Evolutionary conservation across 495 filamentous ascomycete species (phyloP).

Genomic region (Tuber calosporum): DNA sequence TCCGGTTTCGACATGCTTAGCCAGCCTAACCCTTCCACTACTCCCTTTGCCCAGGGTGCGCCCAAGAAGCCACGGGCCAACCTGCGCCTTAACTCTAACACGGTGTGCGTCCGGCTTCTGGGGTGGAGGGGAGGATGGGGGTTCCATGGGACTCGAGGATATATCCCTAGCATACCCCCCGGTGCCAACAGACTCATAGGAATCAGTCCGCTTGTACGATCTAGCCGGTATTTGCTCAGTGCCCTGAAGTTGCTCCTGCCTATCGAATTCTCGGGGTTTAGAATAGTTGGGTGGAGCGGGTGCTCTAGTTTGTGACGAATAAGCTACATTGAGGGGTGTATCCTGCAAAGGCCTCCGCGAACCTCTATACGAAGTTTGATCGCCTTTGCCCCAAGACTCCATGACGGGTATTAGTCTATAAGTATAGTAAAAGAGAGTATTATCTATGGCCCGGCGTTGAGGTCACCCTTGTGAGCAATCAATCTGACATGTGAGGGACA

Average conservation of each 20-base stretch:
- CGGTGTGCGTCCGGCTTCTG: background rate
- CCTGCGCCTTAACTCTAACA: conserved; percentile 29
- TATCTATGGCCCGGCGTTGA: background rate
- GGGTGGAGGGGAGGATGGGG: background rate
- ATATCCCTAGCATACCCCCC: background rate
- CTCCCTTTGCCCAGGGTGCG: conserved; percentile 78
- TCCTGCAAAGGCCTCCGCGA: conserved; percentile 28
- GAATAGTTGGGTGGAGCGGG: conserved; percentile 2
- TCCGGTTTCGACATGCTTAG: conserved; percentile 64
- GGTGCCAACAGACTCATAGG: background rate
- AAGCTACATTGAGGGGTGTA: conserved; percentile 24
- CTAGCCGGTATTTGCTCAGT: background rate
- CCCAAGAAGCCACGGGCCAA: conserved; percentile 70
- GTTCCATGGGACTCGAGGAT: background rate
- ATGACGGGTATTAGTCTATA: conserved; percentile 9
- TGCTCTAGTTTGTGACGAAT: conserved; percentile 15
- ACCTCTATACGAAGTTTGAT: conserved; percentile 5
- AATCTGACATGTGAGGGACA: background rate
- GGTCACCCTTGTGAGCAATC: background rate
- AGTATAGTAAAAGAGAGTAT: background rate
- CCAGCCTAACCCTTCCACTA: conserved; percentile 73
- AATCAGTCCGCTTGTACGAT: background rate
- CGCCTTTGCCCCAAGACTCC: conserved; percentile 17
- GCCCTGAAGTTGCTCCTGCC: background rate
- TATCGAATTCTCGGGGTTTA: background rate